Conservation (phyloP, 805 yeast species). For the Saccharomycopsis selenospora region DNA sequence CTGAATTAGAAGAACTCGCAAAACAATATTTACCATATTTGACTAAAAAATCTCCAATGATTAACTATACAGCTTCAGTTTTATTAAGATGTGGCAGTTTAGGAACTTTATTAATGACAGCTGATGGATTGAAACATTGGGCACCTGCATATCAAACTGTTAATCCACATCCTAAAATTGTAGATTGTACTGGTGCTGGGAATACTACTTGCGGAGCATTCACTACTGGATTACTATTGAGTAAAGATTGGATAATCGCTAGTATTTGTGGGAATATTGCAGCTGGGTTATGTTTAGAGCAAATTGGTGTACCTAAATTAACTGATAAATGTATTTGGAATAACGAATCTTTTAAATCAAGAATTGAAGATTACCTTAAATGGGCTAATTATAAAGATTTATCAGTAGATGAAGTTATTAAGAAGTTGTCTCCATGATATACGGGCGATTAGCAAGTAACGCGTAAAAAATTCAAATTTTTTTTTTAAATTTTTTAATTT, state of each 20-base stretch:
- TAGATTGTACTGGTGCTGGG: slow-evolving; percentile 95
- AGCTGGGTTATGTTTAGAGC: slow-evolving; percentile 78
- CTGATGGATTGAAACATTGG: slow-evolving; percentile 32
- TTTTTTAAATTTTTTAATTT: no score
- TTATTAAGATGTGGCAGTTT: slow-evolving; percentile 70
- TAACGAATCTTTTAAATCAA: slow-evolving; percentile 37
- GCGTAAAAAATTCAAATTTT: no score
- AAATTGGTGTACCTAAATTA: slow-evolving; percentile 59
- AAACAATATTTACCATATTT: slow-evolving; percentile 34
- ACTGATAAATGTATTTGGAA: slow-evolving; percentile 49
- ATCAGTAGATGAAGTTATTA: not conserved
- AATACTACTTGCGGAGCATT: slow-evolving; percentile 84
- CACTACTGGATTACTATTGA: slow-evolving; percentile 49
- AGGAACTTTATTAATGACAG: slow-evolving; percentile 52
- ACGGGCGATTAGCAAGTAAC: no score
- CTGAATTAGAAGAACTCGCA: slow-evolving; percentile 40
- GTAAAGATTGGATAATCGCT: slow-evolving; percentile 43
- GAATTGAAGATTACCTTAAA: slow-evolving; percentile 37
- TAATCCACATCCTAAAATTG: slow-evolving; percentile 37
- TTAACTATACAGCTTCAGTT: slow-evolving; percentile 36
- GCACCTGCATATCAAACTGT: slow-evolving; percentile 68
- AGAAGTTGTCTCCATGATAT: no score
- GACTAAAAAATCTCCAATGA: slow-evolving; percentile 27
- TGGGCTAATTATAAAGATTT: slow-evolving; percentile 21
- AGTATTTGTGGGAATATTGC: slow-evolving; percentile 67